These are phyloP conservation scores for Umbelopsis vinacea DNA, from an alignment of 192 early-diverging fungal genomes.

Conservation along the genomic window DNA sequence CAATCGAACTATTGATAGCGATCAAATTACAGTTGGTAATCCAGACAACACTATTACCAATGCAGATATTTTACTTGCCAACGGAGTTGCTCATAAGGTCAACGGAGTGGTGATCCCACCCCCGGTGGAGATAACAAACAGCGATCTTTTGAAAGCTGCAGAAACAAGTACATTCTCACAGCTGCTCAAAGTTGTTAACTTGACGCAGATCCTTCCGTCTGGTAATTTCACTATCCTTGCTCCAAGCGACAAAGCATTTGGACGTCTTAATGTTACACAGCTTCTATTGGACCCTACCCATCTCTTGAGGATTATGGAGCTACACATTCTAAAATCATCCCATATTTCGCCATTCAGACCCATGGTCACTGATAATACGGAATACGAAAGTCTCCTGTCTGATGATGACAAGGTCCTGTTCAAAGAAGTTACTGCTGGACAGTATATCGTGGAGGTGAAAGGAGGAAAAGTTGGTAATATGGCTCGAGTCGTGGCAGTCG, in stretches of 20 bases:
- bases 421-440: slow-evolving; percentile 16
- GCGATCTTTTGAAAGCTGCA: slow-evolving; percentile 48
- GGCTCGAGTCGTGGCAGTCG: slow-evolving; percentile 25
- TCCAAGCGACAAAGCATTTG: slow-evolving; percentile 60
- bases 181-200: slow-evolving; percentile 43
- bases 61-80: slow-evolving; percentile 44
- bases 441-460: slow-evolving; percentile 25
- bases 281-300: slow-evolving; percentile 40
- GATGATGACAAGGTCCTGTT: slow-evolving; percentile 21
- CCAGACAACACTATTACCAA: slow-evolving; percentile 13
- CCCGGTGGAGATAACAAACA: slow-evolving; percentile 43
- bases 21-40: slow-evolving; percentile 24
- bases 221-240: slow-evolving; percentile 50
- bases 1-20: slow-evolving; percentile 27
- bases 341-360: slow-evolving; percentile 36
- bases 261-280: slow-evolving; percentile 38
- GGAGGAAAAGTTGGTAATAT: slow-evolving; percentile 18
- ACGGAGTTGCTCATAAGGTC: slow-evolving; percentile 56
- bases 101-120: slow-evolving; percentile 48
- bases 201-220: slow-evolving; percentile 44
- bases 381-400: slow-evolving; percentile 27
- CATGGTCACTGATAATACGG: background rate
- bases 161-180: slow-evolving; percentile 44
- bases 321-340: slow-evolving; percentile 59
- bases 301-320: slow-evolving; percentile 55